Conservation (phyloP, 2,329 filamentous ascomycete genomes). For the Shiraia sp. region DNA sequence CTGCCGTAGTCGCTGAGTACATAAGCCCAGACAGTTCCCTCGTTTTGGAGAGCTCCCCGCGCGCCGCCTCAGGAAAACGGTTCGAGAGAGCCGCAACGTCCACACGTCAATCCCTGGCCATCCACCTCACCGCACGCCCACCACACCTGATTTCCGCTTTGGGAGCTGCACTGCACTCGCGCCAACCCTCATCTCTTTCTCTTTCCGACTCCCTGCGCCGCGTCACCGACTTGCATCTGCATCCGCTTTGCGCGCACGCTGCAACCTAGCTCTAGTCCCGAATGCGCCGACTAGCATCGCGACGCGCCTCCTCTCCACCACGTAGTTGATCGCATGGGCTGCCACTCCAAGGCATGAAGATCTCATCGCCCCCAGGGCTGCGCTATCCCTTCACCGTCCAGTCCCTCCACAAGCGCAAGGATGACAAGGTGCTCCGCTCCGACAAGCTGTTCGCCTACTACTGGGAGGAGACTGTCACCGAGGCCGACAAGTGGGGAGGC, state of each 20-base stretch:
- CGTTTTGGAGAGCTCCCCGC: neutral
- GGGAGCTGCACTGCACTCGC: slow-evolving; percentile 3
- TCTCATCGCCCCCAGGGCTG: slow-evolving; percentile 58
- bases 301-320: slow-evolving; percentile 28
- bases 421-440: slow-evolving; percentile 75
- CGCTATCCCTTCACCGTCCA: slow-evolving; percentile 89
- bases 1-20: neutral
- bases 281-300: slow-evolving; percentile 37
- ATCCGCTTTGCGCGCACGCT: slow-evolving; percentile 18
- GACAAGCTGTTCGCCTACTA: slow-evolving; percentile 84
- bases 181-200: neutral
- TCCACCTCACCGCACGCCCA: neutral
- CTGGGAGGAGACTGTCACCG: slow-evolving; percentile 73
- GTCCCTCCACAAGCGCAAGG: slow-evolving; percentile 71
- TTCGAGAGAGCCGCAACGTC: slow-evolving; percentile 16
- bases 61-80: slow-evolving; percentile 6
- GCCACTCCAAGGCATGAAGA: slow-evolving; percentile 50
- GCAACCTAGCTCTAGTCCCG: slow-evolving; percentile 25
- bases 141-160: neutral
- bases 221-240: slow-evolving; percentile 3
- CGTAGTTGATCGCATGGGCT: slow-evolving; percentile 35
- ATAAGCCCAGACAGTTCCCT: slow-evolving; percentile 1
- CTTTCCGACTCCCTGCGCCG: neutral
- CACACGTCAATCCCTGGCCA: slow-evolving; percentile 19
- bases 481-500: slow-evolving; percentile 73